Base-by-base conservation (phyloP, 306 rosid genomes). In the Cucurbita pepo region DNA sequence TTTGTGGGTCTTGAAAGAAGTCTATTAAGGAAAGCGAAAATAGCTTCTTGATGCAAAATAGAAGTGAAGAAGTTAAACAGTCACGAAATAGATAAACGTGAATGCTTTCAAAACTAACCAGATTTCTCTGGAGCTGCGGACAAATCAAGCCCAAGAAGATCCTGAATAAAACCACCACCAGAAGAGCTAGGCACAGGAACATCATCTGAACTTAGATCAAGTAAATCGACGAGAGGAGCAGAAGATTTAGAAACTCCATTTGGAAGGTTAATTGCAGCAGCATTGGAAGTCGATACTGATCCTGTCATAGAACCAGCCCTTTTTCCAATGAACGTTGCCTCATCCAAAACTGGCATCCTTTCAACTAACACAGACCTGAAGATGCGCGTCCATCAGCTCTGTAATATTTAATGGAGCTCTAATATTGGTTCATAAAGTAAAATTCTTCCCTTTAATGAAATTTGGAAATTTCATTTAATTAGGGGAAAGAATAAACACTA, bases 301-400 rank as follows among this genome's bases (percentile, higher is more conserved):
- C 85, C 78, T 51, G 87, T 83, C 48, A 88, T 60, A 55, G 96
- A 85, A 74, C 91, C 96, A 64, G 82, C 84, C 85, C 82, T 89
- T 82, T 89, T 84, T 63, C 92, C 95, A 63, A 86, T 78, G 81
- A 85, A 94, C 60, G 90, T 78, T 77, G 94, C 97, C 82, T 90
- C 97, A 74, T 94, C 92, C 76, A 94, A 83, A 81, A 91, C 92
- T 43, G 97, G 99, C 99, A 94, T 94, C 85, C 99, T 87, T 85
- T 91, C 97, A 67, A 91, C 95, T 56, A 94, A 86, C 5, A 82
- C 66, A 71, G 96, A 89, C 82, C 97, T 94, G 85, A 80, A 88
- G 54, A 70, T 70, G 48, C 30, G 76, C 44, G 69, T 53, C 38
- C 57, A 72, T 77, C 71, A 82, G 79, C 77, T 76, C 76, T 56